phyloP scores from a whole-genome alignment of 441 rosid species.

The Populus hybrid region DNA sequence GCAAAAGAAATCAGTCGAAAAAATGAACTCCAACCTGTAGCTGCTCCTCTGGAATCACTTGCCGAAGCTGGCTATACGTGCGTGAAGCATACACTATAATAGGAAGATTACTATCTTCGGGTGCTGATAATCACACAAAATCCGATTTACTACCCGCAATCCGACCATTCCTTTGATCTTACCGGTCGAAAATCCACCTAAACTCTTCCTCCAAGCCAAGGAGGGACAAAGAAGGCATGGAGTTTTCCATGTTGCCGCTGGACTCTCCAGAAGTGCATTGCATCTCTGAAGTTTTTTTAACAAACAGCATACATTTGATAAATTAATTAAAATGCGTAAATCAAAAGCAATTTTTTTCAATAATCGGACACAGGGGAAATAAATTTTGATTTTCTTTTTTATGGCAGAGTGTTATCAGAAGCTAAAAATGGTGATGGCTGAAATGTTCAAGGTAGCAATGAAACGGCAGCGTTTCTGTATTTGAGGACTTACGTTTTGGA shows the following conservation, averaged over 20 bases:
- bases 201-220: conserved; percentile 92
- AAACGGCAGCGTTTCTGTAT: neutral
- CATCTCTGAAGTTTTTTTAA: conserved; percentile 48
- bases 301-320: neutral
- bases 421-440: neutral
- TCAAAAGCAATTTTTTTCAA: neutral
- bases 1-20: neutral
- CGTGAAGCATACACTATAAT: conserved; percentile 85
- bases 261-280: conserved; percentile 96
- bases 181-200: conserved; percentile 68
- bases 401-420: neutral
- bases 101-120: conserved; percentile 48
- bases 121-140: conserved; percentile 25
- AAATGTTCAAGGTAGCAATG: neutral
- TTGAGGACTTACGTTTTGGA: conserved; percentile 56
- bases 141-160: conserved; percentile 33
- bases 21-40: conserved; percentile 58
- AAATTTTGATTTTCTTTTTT: too few species aligned
- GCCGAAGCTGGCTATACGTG: conserved; percentile 95
- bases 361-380: too few species aligned
- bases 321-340: neutral
- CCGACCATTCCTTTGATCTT: conserved; percentile 34
- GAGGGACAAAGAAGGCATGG: conserved; percentile 96
- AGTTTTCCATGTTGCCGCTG: conserved; percentile 97
- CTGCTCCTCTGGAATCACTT: conserved; percentile 80